A percentile compares a stretch with the other conserved stretches of the same genome.
phyloP scores from a whole-genome alignment of 2,329 filamentous ascomycete genomes.

The Ascochyta clinopodiicola region DNA sequence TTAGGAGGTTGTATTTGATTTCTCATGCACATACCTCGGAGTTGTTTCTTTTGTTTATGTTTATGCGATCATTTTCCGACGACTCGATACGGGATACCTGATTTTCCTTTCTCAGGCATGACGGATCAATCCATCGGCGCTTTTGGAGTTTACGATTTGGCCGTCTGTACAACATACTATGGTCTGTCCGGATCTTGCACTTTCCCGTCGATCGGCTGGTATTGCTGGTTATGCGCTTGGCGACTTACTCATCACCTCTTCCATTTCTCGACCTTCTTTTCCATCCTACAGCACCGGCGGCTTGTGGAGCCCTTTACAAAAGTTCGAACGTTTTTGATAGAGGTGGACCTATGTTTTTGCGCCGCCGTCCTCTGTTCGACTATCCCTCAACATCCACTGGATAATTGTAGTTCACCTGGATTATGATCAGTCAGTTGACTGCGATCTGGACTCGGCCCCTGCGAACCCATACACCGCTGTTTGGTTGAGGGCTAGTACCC shows the following conservation, averaged over 20 bases:
- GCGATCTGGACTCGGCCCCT: neutral
- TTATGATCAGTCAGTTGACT: neutral
- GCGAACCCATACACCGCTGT: neutral
- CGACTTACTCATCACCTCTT: neutral
- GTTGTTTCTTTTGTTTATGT: conserved; percentile 36
- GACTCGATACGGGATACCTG: conserved; percentile 47
- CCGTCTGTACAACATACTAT: conserved; percentile 49
- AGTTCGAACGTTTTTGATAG: conserved; percentile 14
- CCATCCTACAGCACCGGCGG: conserved; percentile 11
- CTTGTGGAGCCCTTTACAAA: conserved; percentile 13
- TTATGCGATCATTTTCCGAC: conserved; percentile 40
- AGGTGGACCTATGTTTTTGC: conserved; percentile 2
- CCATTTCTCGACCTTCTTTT: conserved; percentile 4
- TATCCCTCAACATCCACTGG: conserved; percentile 12
- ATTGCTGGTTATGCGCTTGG: conserved; percentile 23
- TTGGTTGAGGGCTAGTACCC: neutral
- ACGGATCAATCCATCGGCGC: conserved; percentile 45
- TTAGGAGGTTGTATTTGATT: conserved; percentile 32
- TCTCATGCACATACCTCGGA: conserved; percentile 38
- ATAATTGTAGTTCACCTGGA: conserved; percentile 15
- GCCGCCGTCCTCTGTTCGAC: conserved; percentile 13
- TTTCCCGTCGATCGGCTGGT: conserved; percentile 37
- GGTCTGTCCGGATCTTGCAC: conserved; percentile 37
- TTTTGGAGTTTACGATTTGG: conserved; percentile 42
- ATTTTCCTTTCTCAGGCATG: conserved; percentile 35